These are phyloP conservation scores for Leccinum boreale DNA, from an alignment of 768 basidiomycete genomes.

Conservation along the genomic window DNA sequence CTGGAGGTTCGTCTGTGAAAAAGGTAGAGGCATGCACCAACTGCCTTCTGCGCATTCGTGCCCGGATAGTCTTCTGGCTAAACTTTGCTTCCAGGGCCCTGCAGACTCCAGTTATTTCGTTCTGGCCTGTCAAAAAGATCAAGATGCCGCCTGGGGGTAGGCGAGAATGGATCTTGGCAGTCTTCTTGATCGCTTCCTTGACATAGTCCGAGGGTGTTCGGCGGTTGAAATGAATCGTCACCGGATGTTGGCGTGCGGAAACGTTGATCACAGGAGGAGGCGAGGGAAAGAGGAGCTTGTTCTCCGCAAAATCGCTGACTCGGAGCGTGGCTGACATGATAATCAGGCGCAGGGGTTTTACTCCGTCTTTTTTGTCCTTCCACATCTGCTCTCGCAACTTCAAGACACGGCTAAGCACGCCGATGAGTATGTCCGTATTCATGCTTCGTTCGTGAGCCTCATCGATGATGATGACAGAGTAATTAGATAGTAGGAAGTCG, in stretches of 20 bases:
- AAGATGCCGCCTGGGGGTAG: conserved; percentile 92
- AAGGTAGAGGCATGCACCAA: conserved; percentile 24
- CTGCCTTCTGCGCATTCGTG: conserved; percentile 40
- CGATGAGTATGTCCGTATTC: conserved; percentile 97
- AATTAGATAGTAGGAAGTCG: conserved; percentile 91
- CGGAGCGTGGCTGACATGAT: conserved; percentile 99
- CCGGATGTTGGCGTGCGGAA: conserved; percentile 88
- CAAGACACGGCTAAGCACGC: conserved; percentile 91
- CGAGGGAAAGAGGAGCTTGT: conserved; percentile 71
- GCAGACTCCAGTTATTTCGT: conserved; percentile 87
- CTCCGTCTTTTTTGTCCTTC: conserved; percentile 68
- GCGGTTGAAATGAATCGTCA: conserved; percentile 91
- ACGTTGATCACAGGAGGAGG: conserved; percentile 93
- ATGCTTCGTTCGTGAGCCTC: conserved; percentile 98
- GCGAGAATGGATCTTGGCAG: conserved; percentile 86
- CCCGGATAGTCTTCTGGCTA: conserved; percentile 59
- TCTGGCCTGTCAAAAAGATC: conserved; percentile 93
- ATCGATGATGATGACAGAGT: conserved; percentile 93
- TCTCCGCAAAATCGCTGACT: conserved; percentile 88
- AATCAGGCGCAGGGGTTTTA: conserved; percentile 86
- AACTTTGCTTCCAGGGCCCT: conserved; percentile 77
- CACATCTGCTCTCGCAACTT: conserved; percentile 88
- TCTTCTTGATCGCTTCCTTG: conserved; percentile 85
- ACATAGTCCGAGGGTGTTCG: conserved; percentile 86
- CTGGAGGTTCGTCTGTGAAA: conserved; percentile 25